Evolutionary conservation across 305 asterid species (phyloP).

Genomic region (Plantago rigida): DNA sequence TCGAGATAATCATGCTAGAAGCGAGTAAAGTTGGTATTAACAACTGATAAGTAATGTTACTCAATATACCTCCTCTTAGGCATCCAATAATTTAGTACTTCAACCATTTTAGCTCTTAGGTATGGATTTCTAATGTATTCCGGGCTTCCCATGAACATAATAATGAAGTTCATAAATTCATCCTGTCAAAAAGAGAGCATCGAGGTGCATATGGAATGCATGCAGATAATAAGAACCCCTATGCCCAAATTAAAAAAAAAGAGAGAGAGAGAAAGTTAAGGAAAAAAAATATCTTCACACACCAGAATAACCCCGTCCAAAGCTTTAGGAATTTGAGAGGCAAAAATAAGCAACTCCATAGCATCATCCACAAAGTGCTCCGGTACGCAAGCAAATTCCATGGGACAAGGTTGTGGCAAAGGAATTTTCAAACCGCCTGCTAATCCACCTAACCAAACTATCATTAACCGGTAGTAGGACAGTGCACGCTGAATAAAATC

Average conservation of each 20-base stretch:
- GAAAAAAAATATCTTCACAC: constrained; percentile 3
- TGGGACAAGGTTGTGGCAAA: constrained; percentile 65
- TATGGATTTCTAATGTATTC: constrained; percentile 84
- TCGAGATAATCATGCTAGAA: constrained; percentile 3
- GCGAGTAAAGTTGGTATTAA: constrained; percentile 1
- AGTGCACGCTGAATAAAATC: constrained; percentile 72
- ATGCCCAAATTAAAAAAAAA: background rate
- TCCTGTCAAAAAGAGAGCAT: constrained; percentile 43
- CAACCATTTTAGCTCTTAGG: constrained; percentile 96
- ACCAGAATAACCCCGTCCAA: constrained; percentile 88
- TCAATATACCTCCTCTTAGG: constrained; percentile 69
- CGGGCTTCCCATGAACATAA: constrained; percentile 98
- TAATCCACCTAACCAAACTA: constrained; percentile 78
- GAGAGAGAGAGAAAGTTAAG: background rate
- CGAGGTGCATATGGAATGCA: constrained; percentile 15
- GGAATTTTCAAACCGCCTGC: constrained; percentile 94
- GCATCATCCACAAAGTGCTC: constrained; percentile 93
- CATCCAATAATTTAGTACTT: constrained; percentile 97
- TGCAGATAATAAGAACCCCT: background rate
- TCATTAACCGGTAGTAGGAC: constrained; percentile 80
- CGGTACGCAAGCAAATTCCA: constrained; percentile 85
- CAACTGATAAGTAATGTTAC: background rate
- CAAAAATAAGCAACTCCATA: constrained; percentile 91
- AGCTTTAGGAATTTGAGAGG: constrained; percentile 91
- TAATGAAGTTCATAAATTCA: constrained; percentile 92